A percentile compares a stretch with the other conserved stretches of the same genome.
These are phyloP conservation scores for Colletotrichum orbiculare DNA, from an alignment of 2,329 filamentous ascomycete species.

Conservation along the genomic window DNA sequence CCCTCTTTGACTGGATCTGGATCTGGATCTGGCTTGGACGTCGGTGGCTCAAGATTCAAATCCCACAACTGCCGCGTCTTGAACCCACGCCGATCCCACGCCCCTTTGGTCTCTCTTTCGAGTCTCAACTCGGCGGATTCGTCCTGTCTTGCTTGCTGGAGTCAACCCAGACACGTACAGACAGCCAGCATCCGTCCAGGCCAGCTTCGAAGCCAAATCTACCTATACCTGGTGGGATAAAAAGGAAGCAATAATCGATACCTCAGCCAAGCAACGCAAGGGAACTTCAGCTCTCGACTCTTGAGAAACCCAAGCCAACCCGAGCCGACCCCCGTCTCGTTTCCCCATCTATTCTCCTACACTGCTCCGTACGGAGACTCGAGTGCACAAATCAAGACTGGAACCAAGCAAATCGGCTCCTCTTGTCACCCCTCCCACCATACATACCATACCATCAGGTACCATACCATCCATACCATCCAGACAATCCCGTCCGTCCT, in stretches of 20 bases:
- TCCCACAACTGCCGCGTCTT: constrained; percentile 21
- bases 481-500: background rate
- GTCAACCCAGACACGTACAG: background rate
- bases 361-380: no score
- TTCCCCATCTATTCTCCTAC: no score
- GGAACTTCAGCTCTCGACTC: constrained; percentile 33
- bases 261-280: constrained; percentile 33
- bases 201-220: constrained; percentile 8
- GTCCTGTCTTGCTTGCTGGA: background rate
- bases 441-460: no score
- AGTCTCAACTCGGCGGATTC: background rate
- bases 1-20: background rate
- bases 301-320: constrained; percentile 10
- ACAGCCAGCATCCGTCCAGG: background rate
- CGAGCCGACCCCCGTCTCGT: background rate
- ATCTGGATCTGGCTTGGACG: no score
- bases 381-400: no score
- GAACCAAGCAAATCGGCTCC: no score
- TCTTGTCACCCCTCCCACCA: no score
- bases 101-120: background rate
- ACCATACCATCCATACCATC: background rate
- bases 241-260: constrained; percentile 20
- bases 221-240: background rate
- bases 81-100: constrained; percentile 24
- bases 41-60: background rate